These are phyloP conservation scores for Penicillium argentinense DNA, from an alignment of 495 filamentous ascomycete genomes.

Conservation along the genomic window DNA sequence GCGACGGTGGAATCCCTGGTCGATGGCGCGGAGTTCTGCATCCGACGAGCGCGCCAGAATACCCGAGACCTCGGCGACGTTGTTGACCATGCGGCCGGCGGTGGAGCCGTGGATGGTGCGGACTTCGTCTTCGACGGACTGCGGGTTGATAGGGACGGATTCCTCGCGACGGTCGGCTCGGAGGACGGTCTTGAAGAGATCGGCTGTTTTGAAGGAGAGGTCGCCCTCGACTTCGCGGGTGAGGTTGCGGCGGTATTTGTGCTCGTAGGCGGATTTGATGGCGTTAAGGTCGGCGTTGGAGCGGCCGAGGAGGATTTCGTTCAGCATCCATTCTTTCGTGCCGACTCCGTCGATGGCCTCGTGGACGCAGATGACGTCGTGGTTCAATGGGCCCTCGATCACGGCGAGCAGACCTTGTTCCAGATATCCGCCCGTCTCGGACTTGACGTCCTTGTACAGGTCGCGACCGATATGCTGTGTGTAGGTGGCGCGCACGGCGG, in stretches of 20 bases:
- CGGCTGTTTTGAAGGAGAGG: slow-evolving; percentile 79
- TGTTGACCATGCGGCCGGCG: slow-evolving; percentile 66
- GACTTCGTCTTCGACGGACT: slow-evolving; percentile 70
- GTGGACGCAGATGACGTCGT: slow-evolving; percentile 65
- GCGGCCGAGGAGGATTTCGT: slow-evolving; percentile 80
- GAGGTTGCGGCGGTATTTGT: slow-evolving; percentile 58
- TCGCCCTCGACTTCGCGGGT: slow-evolving; percentile 71
- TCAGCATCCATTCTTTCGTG: slow-evolving; percentile 81
- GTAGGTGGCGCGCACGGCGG: slow-evolving; percentile 66
- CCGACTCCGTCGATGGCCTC: slow-evolving; percentile 74
- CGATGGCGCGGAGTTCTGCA: slow-evolving; percentile 78
- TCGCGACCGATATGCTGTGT: slow-evolving; percentile 56
- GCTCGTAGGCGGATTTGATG: slow-evolving; percentile 76
- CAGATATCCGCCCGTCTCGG: slow-evolving; percentile 74
- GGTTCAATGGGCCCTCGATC: slow-evolving; percentile 70
- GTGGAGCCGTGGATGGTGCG: slow-evolving; percentile 71
- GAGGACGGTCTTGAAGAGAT: slow-evolving; percentile 76
- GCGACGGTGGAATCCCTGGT: slow-evolving; percentile 63
- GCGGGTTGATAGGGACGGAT: slow-evolving; percentile 63
- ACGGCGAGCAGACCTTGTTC: slow-evolving; percentile 67
- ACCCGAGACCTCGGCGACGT: slow-evolving; percentile 72
- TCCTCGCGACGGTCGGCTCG: slow-evolving; percentile 73
- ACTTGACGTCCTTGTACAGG: slow-evolving; percentile 70
- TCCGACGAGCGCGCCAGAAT: slow-evolving; percentile 73
- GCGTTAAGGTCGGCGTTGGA: slow-evolving; percentile 80